Percentiles rank a stretch among this genome's conserved stretches.
Conservation (phyloP, 768 basidiomycete species). For the Termitomyces sp. region DNA sequence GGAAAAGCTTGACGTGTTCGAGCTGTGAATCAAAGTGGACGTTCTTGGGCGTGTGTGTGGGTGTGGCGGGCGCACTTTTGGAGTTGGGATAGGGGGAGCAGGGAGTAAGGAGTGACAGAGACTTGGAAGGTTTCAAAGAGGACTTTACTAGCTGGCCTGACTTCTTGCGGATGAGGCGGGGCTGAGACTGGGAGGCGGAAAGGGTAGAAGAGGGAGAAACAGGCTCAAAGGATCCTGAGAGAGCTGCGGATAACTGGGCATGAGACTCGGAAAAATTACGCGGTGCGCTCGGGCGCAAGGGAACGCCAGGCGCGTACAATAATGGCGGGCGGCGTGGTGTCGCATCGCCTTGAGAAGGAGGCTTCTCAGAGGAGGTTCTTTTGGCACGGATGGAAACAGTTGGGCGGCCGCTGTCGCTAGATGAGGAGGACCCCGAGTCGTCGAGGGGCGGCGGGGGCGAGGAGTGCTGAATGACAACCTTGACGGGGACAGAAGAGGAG, state of each 20-base stretch:
- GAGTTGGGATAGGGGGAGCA: slow-evolving; percentile 27
- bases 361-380: slow-evolving; percentile 3
- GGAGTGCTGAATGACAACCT: slow-evolving; percentile 21
- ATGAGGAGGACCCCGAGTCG: slow-evolving; percentile 23
- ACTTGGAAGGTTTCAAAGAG: slow-evolving; percentile 72
- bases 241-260: slow-evolving; percentile 16
- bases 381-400: slow-evolving; percentile 2
- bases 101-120: slow-evolving; percentile 48
- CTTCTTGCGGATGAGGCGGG: slow-evolving; percentile 77
- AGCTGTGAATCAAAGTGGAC: slow-evolving; percentile 92
- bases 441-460: slow-evolving; percentile 18
- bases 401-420: slow-evolving; percentile 8
- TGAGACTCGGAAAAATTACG: slow-evolving; percentile 27
- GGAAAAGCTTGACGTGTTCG: slow-evolving; percentile 92
- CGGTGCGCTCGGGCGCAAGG: slow-evolving; percentile 26
- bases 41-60: slow-evolving; percentile 61
- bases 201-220: slow-evolving; percentile 18
- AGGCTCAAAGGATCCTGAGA: slow-evolving; percentile 1
- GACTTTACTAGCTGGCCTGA: slow-evolving; percentile 91
- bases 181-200: slow-evolving; percentile 19
- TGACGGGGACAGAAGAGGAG: slow-evolving; percentile 18
- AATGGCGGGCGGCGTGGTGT: slow-evolving; percentile 16
- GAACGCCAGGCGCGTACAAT: slow-evolving; percentile 35
- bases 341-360: neutral
- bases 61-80: slow-evolving; percentile 80